Base-by-base conservation (phyloP, 768 basidiomycete species). In the Phlebiopsis gigantea region DNA sequence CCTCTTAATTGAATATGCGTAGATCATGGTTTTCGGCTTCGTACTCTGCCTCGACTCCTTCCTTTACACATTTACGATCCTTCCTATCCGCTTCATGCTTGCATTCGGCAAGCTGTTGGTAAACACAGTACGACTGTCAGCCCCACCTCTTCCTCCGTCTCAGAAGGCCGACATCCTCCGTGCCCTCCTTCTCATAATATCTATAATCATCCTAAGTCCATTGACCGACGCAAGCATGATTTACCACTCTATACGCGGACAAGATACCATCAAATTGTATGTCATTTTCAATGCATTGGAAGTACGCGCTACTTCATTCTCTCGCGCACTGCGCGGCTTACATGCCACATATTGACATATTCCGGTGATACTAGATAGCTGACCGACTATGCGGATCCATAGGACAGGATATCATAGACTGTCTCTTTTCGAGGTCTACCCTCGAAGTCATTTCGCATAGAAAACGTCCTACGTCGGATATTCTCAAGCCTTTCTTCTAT, bases 261-360 rank as follows among this genome's bases (percentile, higher is more conserved):
- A 98, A 71, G 97, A 99, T 63, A 97, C 93, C 2, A 96, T 99
- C 75, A 99, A 98, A 74, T 73, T 99, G 48, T 98, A 98, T 74
- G 97, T 99, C 58, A 96, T 99, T 50, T 99, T 98, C 74, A 98
- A 98, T 70, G 95, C 94, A 10, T 79, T 99, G 6, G 97, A 99
- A 81, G 96, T 96, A 70, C 56, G 84, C 68, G 21, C n/a, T 61
- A 39, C 42, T 39, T 19, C 49, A 31, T 14, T 50, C 15, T 41
- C 3, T 26, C 5, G 31, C 50, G 34, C 39, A 19, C 12, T 39
- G 50, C 50, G 29, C 29, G n/a, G 3, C n/a, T 39, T 22, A 19
- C 10, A 45, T 45, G 12, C 21, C 44, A 45, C 14, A 41, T 17
- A 24, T 46, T 24, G 24, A 21, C 19, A 45, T 25, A 53, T 15